These are phyloP conservation scores for Calocybe cyanea DNA, from an alignment of 768 basidiomycete genomes.

Conservation along the genomic window DNA sequence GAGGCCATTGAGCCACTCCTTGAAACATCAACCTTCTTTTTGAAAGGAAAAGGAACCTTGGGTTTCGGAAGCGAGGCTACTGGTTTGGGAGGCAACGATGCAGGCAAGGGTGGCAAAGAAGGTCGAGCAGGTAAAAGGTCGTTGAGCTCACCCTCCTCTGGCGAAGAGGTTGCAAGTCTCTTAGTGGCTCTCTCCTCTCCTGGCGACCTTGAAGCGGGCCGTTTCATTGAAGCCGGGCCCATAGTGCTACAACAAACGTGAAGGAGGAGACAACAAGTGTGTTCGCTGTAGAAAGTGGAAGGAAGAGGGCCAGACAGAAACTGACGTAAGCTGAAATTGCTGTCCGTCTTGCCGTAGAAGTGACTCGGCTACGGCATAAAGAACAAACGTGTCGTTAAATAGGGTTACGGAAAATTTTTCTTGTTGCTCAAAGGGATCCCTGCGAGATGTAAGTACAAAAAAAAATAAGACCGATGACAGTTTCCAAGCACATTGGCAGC, in stretches of 20 bases:
- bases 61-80: slow-evolving; percentile 25
- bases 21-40: slow-evolving; percentile 39
- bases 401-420: too few relatives aligned
- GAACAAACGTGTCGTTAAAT: too few relatives aligned
- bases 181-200: slow-evolving; percentile 48
- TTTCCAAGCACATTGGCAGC: too few relatives aligned
- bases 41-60: slow-evolving; percentile 76
- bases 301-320: slow-evolving; percentile 4
- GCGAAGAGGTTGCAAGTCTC: slow-evolving; percentile 58
- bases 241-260: slow-evolving; percentile 18
- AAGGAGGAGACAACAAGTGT: slow-evolving; percentile 6
- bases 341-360: not conserved
- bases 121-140: slow-evolving; percentile 35
- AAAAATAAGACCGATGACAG: too few relatives aligned
- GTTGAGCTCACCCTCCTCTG: slow-evolving; percentile 83
- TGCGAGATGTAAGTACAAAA: too few relatives aligned
- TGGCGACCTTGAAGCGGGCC: slow-evolving; percentile 54
- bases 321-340: slow-evolving; percentile 18
- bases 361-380: too few relatives aligned
- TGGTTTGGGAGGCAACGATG: slow-evolving; percentile 33
- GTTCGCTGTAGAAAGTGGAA: slow-evolving; percentile 12
- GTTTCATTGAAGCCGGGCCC: slow-evolving; percentile 40
- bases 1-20: slow-evolving; percentile 12
- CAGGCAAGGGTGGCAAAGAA: slow-evolving; percentile 20
- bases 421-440: too few relatives aligned